Percentiles rank a stretch among this genome's conserved stretches.
phyloP scores from a whole-genome alignment of 306 rosid genomes.

The Clitoria ternatea region DNA sequence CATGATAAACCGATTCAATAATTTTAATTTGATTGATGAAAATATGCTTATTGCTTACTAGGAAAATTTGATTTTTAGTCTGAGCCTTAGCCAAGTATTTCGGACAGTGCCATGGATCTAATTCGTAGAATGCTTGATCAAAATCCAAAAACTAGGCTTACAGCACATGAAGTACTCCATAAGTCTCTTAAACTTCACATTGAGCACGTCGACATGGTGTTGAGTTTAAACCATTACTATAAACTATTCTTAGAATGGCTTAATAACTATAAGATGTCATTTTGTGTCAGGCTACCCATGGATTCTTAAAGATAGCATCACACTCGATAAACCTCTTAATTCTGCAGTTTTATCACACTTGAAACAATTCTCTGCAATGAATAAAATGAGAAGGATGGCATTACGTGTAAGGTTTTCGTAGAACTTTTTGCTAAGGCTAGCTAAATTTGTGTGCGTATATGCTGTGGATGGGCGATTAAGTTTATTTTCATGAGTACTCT shows the following conservation, averaged over 20 bases:
- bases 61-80: conserved; percentile 58
- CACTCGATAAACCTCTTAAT: conserved; percentile 62
- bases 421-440: conserved; percentile 6
- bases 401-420: conserved; percentile 44
- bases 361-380: conserved; percentile 61
- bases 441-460: not conserved
- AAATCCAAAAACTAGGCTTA: conserved; percentile 48
- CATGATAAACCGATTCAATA: not conserved
- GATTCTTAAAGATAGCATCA: conserved; percentile 51
- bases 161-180: conserved; percentile 51
- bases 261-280: not conserved
- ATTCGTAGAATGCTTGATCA: conserved; percentile 57
- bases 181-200: conserved; percentile 20
- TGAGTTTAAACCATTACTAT: not conserved
- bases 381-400: conserved; percentile 63
- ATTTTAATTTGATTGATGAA: too few relatives aligned
- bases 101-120: conserved; percentile 60
- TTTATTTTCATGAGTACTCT: not conserved
- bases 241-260: not conserved
- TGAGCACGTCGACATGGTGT: not conserved
- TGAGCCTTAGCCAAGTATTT: conserved; percentile 60
- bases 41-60: too few relatives aligned
- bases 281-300: conserved; percentile 56
- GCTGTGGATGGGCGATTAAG: not conserved
- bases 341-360: conserved; percentile 58